Conservation (phyloP, 2,329 filamentous ascomycete genomes). For the Paecilomyces variotii region DNA sequence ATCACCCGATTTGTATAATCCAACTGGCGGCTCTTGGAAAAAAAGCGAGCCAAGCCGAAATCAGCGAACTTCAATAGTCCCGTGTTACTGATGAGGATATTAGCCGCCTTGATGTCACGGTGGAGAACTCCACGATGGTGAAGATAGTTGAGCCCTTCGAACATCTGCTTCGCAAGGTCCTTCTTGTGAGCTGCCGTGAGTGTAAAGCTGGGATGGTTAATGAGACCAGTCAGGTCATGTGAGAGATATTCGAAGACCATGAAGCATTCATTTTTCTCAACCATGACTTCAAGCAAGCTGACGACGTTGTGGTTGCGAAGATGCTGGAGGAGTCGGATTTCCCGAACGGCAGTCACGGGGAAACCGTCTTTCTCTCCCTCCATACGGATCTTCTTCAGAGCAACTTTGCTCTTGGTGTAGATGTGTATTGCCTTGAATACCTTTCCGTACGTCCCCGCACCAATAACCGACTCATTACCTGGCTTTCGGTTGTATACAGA, state of each 20-base stretch:
- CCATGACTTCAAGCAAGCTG: conserved; percentile 92
- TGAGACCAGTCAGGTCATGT: conserved; percentile 86
- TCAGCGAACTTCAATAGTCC: conserved; percentile 89
- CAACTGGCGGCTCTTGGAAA: conserved; percentile 80
- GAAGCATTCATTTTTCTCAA: conserved; percentile 96
- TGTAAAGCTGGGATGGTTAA: conserved; percentile 89
- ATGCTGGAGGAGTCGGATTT: conserved; percentile 94
- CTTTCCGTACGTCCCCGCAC: conserved; percentile 90
- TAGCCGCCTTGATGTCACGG: conserved; percentile 96
- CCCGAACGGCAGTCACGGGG: conserved; percentile 89
- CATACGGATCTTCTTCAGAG: conserved; percentile 98
- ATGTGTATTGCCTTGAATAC: conserved; percentile 86
- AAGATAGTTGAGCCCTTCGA: conserved; percentile 87
- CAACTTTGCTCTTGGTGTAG: conserved; percentile 69
- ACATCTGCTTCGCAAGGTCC: conserved; percentile 83
- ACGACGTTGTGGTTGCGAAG: conserved; percentile 84
- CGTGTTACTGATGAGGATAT: conserved; percentile 85
- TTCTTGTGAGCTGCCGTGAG: conserved; percentile 83
- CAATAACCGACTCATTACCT: conserved; percentile 94
- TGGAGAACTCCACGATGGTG: conserved; percentile 90
- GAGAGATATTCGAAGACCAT: conserved; percentile 99
- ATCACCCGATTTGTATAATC: conserved; percentile 99
- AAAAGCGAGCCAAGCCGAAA: conserved; percentile 93
- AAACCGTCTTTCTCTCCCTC: conserved; percentile 99
- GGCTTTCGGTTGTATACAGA: conserved; percentile 94